phyloP scores from a whole-genome alignment of 2,329 filamentous ascomycete genomes.

The Phialophora macrospora region DNA sequence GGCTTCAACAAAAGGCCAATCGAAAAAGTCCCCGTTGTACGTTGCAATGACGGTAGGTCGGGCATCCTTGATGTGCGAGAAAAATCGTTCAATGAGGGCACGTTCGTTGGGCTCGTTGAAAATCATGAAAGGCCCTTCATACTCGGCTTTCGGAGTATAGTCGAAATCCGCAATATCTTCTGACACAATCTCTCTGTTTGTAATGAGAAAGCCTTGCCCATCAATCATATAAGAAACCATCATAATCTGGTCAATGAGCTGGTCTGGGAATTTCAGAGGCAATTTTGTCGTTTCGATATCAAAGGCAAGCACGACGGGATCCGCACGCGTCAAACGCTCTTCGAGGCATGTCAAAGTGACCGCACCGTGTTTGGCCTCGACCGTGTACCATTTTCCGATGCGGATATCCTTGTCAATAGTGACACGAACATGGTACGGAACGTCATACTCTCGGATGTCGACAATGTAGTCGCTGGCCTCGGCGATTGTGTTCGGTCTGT shows the following conservation, averaged over 20 bases:
- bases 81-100: slow-evolving; percentile 84
- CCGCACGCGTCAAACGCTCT: slow-evolving; percentile 84
- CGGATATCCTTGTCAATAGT: slow-evolving; percentile 97
- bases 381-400: slow-evolving; percentile 95
- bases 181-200: slow-evolving; percentile 95
- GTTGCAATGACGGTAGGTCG: slow-evolving; percentile 96
- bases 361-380: slow-evolving; percentile 89
- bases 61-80: slow-evolving; percentile 92
- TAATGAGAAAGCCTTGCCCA: slow-evolving; percentile 95
- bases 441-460: slow-evolving; percentile 98
- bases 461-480: slow-evolving; percentile 97
- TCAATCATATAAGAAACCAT: slow-evolving; percentile 99
- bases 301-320: slow-evolving; percentile 97
- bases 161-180: slow-evolving; percentile 98
- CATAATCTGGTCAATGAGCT: slow-evolving; percentile 95
- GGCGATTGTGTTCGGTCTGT: slow-evolving; percentile 75
- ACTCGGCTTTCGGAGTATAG: slow-evolving; percentile 96
- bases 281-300: slow-evolving; percentile 98
- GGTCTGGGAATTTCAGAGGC: slow-evolving; percentile 94
- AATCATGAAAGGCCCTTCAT: slow-evolving; percentile 92
- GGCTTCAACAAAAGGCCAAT: slow-evolving; percentile 98
- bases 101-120: slow-evolving; percentile 98
- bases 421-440: slow-evolving; percentile 98
- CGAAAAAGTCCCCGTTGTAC: slow-evolving; percentile 99
- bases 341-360: slow-evolving; percentile 84